These are phyloP conservation scores for Ogataea philodendri DNA, from an alignment of 805 yeast genomes.

Conservation along the genomic window DNA sequence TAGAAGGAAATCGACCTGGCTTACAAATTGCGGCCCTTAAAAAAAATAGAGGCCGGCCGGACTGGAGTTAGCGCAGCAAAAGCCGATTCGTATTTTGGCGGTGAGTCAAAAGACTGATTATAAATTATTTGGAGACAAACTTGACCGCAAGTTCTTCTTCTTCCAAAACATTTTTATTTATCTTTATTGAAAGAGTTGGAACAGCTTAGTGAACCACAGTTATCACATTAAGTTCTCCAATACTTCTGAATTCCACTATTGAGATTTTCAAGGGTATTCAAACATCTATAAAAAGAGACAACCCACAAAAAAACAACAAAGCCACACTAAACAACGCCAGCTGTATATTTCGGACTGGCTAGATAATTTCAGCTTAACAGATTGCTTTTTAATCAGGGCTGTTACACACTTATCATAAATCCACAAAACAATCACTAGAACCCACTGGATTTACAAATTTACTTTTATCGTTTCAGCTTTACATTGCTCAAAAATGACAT, in stretches of 20 bases:
- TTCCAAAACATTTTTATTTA: conserved; percentile 2
- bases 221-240: not conserved
- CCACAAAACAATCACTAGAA: conserved; percentile 11
- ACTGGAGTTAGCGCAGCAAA: conserved; percentile 12
- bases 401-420: conserved; percentile 2
- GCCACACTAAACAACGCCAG: conserved; percentile 3
- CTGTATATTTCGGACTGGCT: not conserved
- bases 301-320: conserved; percentile 1
- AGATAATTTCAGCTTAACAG: conserved; percentile 1
- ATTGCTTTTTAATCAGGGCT: conserved; percentile 1
- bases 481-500: conserved; percentile 25
- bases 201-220: not conserved
- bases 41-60: not conserved
- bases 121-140: conserved; percentile 5
- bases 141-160: conserved; percentile 7
- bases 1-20: conserved; percentile 8
- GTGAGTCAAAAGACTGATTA: conserved; percentile 9
- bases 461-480: conserved; percentile 10
- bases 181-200: conserved; percentile 1
- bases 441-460: conserved; percentile 6
- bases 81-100: conserved; percentile 9
- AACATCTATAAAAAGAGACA: conserved; percentile 3
- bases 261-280: too few relatives aligned
- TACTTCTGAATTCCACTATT: conserved; percentile 5
- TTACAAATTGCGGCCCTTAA: conserved; percentile 6